These are phyloP conservation scores for Quercus ilex DNA, from an alignment of 306 rosid genomes.

Conservation along the genomic window DNA sequence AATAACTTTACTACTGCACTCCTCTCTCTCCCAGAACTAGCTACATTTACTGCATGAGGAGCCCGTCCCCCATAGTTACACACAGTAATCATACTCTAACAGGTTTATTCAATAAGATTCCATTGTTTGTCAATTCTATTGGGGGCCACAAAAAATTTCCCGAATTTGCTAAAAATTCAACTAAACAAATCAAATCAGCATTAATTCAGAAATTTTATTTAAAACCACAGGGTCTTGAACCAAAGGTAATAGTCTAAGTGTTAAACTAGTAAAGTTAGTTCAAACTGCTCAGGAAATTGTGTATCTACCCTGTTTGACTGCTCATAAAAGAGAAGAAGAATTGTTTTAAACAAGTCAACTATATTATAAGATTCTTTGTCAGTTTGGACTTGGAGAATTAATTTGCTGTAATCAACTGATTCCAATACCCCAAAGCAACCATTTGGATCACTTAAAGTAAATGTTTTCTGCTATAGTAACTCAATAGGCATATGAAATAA, in stretches of 20 bases:
- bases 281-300: background rate
- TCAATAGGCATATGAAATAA: background rate
- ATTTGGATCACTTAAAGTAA: background rate
- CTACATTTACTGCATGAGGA: background rate
- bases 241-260: background rate
- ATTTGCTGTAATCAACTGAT: background rate
- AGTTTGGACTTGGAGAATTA: background rate
- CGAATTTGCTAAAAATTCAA: too few relatives aligned
- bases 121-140: background rate
- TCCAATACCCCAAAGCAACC: background rate
- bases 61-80: background rate
- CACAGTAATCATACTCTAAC: background rate
- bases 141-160: background rate
- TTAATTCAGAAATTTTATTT: background rate
- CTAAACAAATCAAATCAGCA: background rate
- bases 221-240: background rate
- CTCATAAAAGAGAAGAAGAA: background rate
- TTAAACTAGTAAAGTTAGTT: background rate
- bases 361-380: background rate
- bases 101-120: background rate
- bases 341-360: background rate
- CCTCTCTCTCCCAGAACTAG: background rate
- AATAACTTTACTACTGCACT: background rate
- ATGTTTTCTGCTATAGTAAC: background rate
- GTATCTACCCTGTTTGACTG: background rate